A percentile compares a stretch with the other conserved stretches of the same genome.
Conservation (phyloP, 768 basidiomycete genomes). For the Agaricus sinodeliciosus region DNA sequence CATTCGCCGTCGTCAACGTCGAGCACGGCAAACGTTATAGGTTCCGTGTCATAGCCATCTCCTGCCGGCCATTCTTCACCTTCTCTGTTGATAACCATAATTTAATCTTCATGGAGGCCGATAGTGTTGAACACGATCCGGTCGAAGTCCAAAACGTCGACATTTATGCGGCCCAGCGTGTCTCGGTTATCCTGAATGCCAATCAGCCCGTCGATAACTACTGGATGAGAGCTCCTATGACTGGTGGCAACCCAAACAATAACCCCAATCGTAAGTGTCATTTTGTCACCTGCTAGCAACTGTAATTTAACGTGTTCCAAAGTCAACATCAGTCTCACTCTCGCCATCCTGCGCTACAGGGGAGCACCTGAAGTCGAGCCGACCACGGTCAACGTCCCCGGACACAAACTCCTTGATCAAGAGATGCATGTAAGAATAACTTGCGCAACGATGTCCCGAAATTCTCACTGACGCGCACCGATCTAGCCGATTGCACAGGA, state of each 20-base stretch:
- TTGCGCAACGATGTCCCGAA: background rate
- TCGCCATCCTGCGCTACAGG: constrained; percentile 34
- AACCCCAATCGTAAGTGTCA: constrained; percentile 8
- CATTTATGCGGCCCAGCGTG: constrained; percentile 26
- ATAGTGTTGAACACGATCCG: constrained; percentile 26
- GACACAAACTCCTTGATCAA: constrained; percentile 10
- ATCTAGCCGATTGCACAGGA: constrained; percentile 12
- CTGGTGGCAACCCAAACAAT: constrained; percentile 20
- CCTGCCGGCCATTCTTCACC: constrained; percentile 36
- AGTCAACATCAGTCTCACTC: constrained; percentile 26
- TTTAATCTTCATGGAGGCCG: constrained; percentile 23
- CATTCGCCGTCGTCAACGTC: constrained; percentile 33
- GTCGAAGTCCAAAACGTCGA: constrained; percentile 31
- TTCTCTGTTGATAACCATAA: constrained; percentile 30
- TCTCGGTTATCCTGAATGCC: constrained; percentile 24
- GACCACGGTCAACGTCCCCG: constrained; percentile 12
- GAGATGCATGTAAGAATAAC: constrained; percentile 1
- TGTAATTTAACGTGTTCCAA: constrained; percentile 15
- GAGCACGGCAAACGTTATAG: constrained; percentile 38
- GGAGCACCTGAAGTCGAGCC: constrained; percentile 31
- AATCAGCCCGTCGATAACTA: constrained; percentile 23
- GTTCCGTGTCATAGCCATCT: constrained; percentile 43
- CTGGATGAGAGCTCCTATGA: constrained; percentile 34
- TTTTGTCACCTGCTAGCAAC: constrained; percentile 17
- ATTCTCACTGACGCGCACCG: constrained; percentile 2